Conservation (phyloP, 1,139 yeast species). For the Sugiyamaella pinicola region DNA sequence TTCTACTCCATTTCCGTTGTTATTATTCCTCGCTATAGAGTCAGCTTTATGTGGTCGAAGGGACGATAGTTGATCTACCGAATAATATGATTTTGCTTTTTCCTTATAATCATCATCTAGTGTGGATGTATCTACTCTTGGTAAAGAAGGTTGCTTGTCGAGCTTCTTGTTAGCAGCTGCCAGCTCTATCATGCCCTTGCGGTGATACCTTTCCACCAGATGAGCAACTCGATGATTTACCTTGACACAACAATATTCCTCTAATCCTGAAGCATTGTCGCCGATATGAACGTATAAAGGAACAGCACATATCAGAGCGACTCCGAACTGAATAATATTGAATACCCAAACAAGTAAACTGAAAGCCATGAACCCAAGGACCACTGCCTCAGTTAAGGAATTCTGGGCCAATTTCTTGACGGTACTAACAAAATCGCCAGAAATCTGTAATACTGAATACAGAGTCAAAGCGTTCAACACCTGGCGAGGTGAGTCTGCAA, state of each 20-base stretch:
- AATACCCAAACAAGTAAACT: conserved; percentile 76
- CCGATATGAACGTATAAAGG: conserved; percentile 57
- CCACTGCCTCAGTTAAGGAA: conserved; percentile 66
- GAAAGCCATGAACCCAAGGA: conserved; percentile 72
- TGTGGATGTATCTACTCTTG: conserved; percentile 22
- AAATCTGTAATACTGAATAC: conserved; percentile 52
- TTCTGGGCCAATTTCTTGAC: conserved; percentile 60
- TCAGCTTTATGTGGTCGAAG: neutral
- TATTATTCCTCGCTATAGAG: neutral
- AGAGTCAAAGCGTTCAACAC: conserved; percentile 77
- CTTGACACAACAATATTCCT: conserved; percentile 59
- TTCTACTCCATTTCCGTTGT: neutral
- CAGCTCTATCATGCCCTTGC: conserved; percentile 36
- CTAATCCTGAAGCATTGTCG: conserved; percentile 47
- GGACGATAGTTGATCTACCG: conserved; percentile 11
- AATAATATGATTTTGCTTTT: conserved; percentile 1
- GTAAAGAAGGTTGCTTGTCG: conserved; percentile 29
- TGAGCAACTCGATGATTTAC: conserved; percentile 58
- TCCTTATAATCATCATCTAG: conserved; percentile 15
- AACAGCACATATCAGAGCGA: conserved; percentile 58
- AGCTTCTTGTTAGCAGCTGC: conserved; percentile 34
- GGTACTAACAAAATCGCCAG: conserved; percentile 54
- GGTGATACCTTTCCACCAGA: conserved; percentile 54
- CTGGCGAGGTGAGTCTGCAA: conserved; percentile 91
- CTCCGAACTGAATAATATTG: conserved; percentile 60